These are phyloP conservation scores for Amanita thiersii DNA, from an alignment of 768 basidiomycete species.

Conservation along the genomic window DNA sequence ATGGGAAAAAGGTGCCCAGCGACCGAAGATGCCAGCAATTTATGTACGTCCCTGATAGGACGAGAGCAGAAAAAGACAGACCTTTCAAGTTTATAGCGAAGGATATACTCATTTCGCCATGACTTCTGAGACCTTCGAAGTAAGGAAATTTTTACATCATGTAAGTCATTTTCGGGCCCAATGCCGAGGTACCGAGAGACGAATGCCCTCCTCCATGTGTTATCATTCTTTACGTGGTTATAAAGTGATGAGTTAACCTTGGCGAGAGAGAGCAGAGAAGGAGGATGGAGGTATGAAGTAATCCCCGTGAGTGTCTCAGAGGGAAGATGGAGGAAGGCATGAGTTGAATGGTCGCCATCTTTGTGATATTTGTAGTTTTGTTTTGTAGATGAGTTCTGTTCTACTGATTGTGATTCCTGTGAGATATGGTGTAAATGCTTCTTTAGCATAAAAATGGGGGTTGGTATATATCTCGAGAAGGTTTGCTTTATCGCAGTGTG, in stretches of 20 bases:
- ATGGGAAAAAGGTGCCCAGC: too few relatives aligned
- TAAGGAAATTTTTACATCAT: constrained; percentile 37
- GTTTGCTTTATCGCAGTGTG: constrained; percentile 15
- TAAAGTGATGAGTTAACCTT: constrained; percentile 42
- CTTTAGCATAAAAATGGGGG: constrained; percentile 60
- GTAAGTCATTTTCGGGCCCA: constrained; percentile 51
- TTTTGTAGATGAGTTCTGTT: constrained; percentile 19
- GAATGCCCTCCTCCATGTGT: constrained; percentile 75
- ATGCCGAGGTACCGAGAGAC: constrained; percentile 59
- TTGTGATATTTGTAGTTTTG: constrained; percentile 36
- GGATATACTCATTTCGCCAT: constrained; percentile 69
- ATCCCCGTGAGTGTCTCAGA: constrained; percentile 69
- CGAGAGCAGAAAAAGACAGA: constrained; percentile 19
- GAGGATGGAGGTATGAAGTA: constrained; percentile 64
- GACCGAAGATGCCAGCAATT: too few relatives aligned
- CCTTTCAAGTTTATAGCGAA: constrained; percentile 47
- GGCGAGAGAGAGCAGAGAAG: constrained; percentile 49
- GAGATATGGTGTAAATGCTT: constrained; percentile 34
- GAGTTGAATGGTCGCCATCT: constrained; percentile 38
- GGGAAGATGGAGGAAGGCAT: constrained; percentile 47
- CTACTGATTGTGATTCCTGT: constrained; percentile 27
- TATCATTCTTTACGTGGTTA: constrained; percentile 67
- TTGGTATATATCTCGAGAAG: constrained; percentile 3
- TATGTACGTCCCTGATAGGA: not conserved
- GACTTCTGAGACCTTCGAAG: constrained; percentile 48